Conservation (phyloP, 2,329 filamentous ascomycete species). For the Apiospora aurea region DNA sequence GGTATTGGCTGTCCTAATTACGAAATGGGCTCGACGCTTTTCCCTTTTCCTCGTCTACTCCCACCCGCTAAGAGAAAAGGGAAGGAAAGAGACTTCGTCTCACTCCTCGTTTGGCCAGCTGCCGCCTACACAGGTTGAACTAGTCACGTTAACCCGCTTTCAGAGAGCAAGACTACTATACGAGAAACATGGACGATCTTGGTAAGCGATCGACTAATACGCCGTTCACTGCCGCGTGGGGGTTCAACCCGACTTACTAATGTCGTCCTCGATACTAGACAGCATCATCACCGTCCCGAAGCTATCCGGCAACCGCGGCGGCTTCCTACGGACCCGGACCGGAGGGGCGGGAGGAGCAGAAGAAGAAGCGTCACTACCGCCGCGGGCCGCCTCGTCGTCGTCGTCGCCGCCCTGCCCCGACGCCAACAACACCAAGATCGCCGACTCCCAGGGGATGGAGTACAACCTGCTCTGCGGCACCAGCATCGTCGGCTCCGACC, state of each 20-base stretch:
- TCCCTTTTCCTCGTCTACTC: background rate
- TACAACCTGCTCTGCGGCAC: conserved; percentile 1
- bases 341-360: too few relatives aligned
- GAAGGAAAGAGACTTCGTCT: background rate
- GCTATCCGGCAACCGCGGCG: background rate
- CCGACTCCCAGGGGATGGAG: background rate
- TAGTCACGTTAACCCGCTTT: background rate
- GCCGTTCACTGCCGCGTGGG: background rate
- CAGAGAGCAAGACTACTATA: background rate
- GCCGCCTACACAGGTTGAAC: background rate
- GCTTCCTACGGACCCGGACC: background rate
- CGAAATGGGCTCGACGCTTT: background rate
- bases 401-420: background rate
- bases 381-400: background rate
- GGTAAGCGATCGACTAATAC: background rate
- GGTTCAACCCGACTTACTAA: background rate
- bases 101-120: background rate
- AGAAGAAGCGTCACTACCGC: too few relatives aligned
- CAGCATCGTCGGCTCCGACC: background rate
- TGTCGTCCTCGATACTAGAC: background rate
- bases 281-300: background rate
- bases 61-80: background rate
- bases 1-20: background rate
- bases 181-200: background rate
- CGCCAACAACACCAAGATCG: conserved; percentile 3